Base-by-base conservation (phyloP, 176 grass and related monocot genomes). In the Echinochloa phyllopogon region DNA sequence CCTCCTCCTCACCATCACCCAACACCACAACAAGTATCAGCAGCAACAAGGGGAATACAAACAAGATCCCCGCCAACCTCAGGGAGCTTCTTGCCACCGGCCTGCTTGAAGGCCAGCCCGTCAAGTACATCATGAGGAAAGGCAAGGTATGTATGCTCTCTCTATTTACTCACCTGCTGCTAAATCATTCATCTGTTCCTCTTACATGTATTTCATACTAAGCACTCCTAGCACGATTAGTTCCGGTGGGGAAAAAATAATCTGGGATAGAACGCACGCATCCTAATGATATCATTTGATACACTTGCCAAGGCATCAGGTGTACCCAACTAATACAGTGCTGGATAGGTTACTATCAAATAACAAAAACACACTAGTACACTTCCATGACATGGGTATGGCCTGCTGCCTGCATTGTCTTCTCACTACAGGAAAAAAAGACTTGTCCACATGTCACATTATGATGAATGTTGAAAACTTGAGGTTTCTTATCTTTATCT, bases 31-130 rank as follows among this genome's bases (percentile, higher is more conserved):
- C 50, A 18, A 36, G 70, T 13, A 33, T 27, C 70, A 55, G 18
- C 50, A 39, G 29, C 72, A 81, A 53, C 63, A 81, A 55, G 50
- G 8, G 50, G 8, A 82, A 57, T 43, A 12, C n/a, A 56, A 70
- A 44, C 65, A 82, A 86, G 87, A 72, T 90, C 47, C 96, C 93
- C 49, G 60, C 43, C 37, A 98, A 92, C 45, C 84, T 95, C 71
- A 92, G 74, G 84, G 91, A 95, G 23, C 86, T 98, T 73, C 87
- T 98, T 1, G 75, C 89, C 83, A 98, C 96, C 15, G 89, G 93
- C 55, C 76, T 98, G 88, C 96, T 98, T 23, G 91, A 98, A 52
- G 96, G 91, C 33, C 89, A 94, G 39, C 92, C 87, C 36, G 96
- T 98, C 84, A 91, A 95, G 79, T 98, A 98, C 77, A 77, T 88